Evolutionary conservation across 2,329 filamentous ascomycete genomes (phyloP).

Genomic region (Ophiostoma triangulosporum): DNA sequence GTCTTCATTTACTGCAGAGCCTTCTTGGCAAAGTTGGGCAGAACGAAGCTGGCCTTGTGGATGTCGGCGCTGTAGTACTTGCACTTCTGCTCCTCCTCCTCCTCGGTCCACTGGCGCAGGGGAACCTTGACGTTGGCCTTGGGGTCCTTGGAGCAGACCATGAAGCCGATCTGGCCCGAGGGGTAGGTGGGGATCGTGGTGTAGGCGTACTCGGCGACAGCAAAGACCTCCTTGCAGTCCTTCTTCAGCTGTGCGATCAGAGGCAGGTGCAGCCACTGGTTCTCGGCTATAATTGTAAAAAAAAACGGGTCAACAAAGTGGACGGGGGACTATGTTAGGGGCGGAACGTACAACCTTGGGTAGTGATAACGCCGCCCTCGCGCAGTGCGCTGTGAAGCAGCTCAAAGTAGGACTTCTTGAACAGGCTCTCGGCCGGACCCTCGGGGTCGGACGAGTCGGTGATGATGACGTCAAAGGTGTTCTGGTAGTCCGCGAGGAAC

Average conservation of each 20-base stretch:
- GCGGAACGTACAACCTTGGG: slow-evolving; percentile 93
- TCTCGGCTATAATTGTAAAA: slow-evolving; percentile 57
- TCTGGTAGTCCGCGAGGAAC: slow-evolving; percentile 93
- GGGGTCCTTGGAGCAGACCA: slow-evolving; percentile 97
- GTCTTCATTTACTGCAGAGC: slow-evolving; percentile 39
- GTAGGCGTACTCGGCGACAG: slow-evolving; percentile 95
- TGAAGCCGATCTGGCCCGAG: slow-evolving; percentile 98
- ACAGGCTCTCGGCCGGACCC: slow-evolving; percentile 87
- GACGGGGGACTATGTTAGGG: background rate
- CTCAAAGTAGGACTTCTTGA: slow-evolving; percentile 98
- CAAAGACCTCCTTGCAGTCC: slow-evolving; percentile 93
- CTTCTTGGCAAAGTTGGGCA: slow-evolving; percentile 88
- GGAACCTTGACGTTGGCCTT: slow-evolving; percentile 74
- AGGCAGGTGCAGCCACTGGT: slow-evolving; percentile 95
- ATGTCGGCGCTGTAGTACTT: slow-evolving; percentile 96
- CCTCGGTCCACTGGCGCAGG: slow-evolving; percentile 62
- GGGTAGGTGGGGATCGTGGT: slow-evolving; percentile 99
- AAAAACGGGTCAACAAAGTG: slow-evolving; percentile 6
- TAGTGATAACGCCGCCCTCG: slow-evolving; percentile 95
- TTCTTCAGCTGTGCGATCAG: slow-evolving; percentile 94
- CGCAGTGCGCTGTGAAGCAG: slow-evolving; percentile 79
- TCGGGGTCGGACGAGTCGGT: slow-evolving; percentile 97
- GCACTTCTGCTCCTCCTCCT: slow-evolving; percentile 89
- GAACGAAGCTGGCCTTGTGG: slow-evolving; percentile 84
- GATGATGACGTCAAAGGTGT: slow-evolving; percentile 98